Conservation (phyloP, 345 rosid genomes). For the Syzygium aqueum region DNA sequence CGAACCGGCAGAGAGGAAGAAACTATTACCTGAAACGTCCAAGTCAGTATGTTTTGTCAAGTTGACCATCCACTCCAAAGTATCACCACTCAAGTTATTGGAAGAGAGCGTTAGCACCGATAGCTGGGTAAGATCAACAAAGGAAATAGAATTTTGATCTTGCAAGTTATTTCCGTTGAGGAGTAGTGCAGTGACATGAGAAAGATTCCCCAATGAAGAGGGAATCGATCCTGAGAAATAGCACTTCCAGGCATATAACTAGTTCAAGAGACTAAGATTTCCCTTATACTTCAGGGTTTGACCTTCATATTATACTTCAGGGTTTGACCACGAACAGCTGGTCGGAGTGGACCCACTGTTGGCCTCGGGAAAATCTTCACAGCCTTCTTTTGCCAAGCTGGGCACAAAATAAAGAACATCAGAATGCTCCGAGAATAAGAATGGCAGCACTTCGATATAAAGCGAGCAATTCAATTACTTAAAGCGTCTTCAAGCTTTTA, state of each 20-base stretch:
- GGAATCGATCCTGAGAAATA: too few relatives aligned
- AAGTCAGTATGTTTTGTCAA: rapidly evolving
- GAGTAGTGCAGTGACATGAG: too few relatives aligned
- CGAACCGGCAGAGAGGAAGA: rapidly evolving
- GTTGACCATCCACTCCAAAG: neutral
- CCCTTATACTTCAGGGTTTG: constrained; percentile 7
- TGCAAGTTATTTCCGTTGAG: too few relatives aligned
- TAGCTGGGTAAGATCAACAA: too few relatives aligned
- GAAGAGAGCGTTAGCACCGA: too few relatives aligned
- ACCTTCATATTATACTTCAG: constrained; percentile 84
- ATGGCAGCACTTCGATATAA: neutral
- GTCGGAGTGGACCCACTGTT: constrained; percentile 72
- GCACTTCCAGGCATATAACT: too few relatives aligned
- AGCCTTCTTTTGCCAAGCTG: constrained; percentile 80
- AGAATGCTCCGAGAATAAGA: neutral
- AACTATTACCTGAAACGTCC: neutral
- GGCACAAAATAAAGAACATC: neutral
- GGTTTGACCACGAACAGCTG: constrained; percentile 80
- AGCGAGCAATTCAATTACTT: constrained; percentile 19
- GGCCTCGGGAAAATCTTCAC: constrained; percentile 90
- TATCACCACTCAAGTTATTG: too few relatives aligned
- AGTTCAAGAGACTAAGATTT: too few relatives aligned
- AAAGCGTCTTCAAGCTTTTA: constrained; percentile 51
- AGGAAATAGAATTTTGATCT: too few relatives aligned
- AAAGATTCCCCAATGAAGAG: too few relatives aligned